These are phyloP conservation scores for Malus fusca DNA, from an alignment of 306 rosid genomes.

Conservation along the genomic window DNA sequence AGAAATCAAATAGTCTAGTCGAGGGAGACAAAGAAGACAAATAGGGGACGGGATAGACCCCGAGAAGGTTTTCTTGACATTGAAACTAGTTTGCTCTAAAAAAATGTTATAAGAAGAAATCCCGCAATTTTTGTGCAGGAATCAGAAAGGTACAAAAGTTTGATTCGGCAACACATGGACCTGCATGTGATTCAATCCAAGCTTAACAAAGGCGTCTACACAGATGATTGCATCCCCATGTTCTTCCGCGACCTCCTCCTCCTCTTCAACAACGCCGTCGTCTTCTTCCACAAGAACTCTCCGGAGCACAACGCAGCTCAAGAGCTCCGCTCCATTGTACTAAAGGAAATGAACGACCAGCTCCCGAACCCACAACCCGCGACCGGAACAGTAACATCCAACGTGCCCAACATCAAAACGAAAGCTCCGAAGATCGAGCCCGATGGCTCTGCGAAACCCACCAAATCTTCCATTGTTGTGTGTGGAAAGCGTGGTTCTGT, in stretches of 20 bases:
- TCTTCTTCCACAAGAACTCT: no score
- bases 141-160: no score
- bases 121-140: no score
- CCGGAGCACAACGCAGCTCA: no score
- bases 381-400: background rate
- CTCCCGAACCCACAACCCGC: background rate
- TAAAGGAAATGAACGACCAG: slow-evolving; percentile 30
- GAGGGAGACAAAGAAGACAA: background rate
- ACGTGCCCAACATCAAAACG: slow-evolving; percentile 14
- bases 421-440: slow-evolving; percentile 16
- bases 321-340: slow-evolving; percentile 10
- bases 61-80: background rate
- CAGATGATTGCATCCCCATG: no score
- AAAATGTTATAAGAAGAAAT: no score
- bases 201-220: no score
- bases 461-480: slow-evolving; percentile 19
- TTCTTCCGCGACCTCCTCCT: no score
- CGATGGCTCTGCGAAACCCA: slow-evolving; percentile 9
- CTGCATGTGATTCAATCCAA: no score
- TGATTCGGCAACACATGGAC: no score
- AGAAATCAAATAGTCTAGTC: background rate
- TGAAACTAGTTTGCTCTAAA: background rate
- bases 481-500: slow-evolving; percentile 26
- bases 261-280: no score
- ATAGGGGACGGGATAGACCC: background rate